Evolutionary conservation across 2,329 filamentous ascomycete genomes (phyloP).

Genomic region (Fusarium sterilihyphosum): DNA sequence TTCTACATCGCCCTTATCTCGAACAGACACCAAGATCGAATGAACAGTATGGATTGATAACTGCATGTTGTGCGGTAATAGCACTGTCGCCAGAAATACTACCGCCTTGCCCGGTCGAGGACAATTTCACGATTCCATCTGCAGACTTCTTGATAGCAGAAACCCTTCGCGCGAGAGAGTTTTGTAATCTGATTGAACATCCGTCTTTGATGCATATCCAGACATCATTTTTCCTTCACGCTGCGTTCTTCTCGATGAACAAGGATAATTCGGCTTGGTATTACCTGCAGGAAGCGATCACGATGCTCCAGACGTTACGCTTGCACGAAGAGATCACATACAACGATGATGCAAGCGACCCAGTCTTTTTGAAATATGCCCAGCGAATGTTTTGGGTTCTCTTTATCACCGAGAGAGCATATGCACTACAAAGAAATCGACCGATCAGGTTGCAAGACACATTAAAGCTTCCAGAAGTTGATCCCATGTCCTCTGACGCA

Average conservation of each 20-base stretch:
- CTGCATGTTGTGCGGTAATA: slow-evolving; percentile 45
- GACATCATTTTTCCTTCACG: slow-evolving; percentile 49
- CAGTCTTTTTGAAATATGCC: slow-evolving; percentile 19
- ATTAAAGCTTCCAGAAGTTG: slow-evolving; percentile 35
- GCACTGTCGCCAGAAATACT: slow-evolving; percentile 43
- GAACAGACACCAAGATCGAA: slow-evolving; percentile 12
- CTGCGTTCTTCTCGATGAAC: slow-evolving; percentile 43
- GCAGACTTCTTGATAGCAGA: slow-evolving; percentile 44
- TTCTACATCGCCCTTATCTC: slow-evolving; percentile 40
- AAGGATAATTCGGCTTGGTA: slow-evolving; percentile 50
- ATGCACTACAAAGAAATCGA: slow-evolving; percentile 45
- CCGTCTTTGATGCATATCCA: slow-evolving; percentile 44
- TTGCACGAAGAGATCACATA: slow-evolving; percentile 46
- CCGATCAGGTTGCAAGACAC: slow-evolving; percentile 41
- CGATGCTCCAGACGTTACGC: slow-evolving; percentile 41
- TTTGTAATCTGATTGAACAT: slow-evolving; percentile 39
- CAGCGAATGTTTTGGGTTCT: slow-evolving; percentile 45
- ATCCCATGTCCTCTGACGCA: slow-evolving; percentile 25
- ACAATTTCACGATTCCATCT: slow-evolving; percentile 16
- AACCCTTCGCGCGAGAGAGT: slow-evolving; percentile 38
- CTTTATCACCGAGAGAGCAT: slow-evolving; percentile 48
- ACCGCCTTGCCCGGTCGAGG: neutral
- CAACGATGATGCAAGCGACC: neutral
- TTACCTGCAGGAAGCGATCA: slow-evolving; percentile 46
- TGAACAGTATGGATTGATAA: slow-evolving; percentile 43